Percentiles rank a stretch among this genome's conserved stretches.
Evolutionary conservation across 164 flowering plant genomes (phyloP).

Genomic region (Kingdonia uniflora): DNA sequence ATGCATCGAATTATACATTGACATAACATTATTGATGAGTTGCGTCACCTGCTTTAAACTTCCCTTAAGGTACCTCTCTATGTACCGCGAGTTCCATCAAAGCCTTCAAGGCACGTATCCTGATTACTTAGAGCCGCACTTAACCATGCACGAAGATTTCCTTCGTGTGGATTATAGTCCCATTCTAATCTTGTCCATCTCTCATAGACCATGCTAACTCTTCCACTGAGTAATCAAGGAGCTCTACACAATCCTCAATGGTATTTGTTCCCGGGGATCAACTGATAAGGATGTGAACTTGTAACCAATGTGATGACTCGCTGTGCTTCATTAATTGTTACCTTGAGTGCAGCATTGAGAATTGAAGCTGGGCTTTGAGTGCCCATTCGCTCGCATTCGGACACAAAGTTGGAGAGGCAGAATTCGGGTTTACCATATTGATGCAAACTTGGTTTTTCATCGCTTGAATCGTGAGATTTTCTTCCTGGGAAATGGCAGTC

Average conservation of each 20-base stretch:
- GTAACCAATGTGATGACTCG: constrained; percentile 34
- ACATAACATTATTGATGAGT: constrained; percentile 56
- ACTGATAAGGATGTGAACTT: constrained; percentile 46
- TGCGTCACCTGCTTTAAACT: constrained; percentile 70
- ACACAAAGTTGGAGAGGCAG: constrained; percentile 27
- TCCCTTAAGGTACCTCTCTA: constrained; percentile 43
- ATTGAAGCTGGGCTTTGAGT: constrained; percentile 23
- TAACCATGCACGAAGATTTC: constrained; percentile 71
- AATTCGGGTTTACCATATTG: constrained; percentile 24
- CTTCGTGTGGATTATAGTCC: constrained; percentile 25
- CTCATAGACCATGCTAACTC: constrained; percentile 66
- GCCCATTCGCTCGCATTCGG: constrained; percentile 14
- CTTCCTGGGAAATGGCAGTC: constrained; percentile 5
- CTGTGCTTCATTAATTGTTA: constrained; percentile 42
- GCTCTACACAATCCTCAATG: constrained; percentile 71
- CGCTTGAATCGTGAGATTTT: constrained; percentile 16
- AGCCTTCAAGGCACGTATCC: constrained; percentile 91
- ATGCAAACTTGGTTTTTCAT: constrained; percentile 37
- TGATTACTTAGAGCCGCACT: constrained; percentile 90
- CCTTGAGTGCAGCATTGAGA: constrained; percentile 44
- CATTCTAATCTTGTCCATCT: constrained; percentile 48
- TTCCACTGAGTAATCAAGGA: constrained; percentile 65
- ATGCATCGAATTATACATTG: constrained; percentile 43
- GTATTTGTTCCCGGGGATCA: constrained; percentile 56
- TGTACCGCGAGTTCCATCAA: constrained; percentile 56